Base-by-base conservation (phyloP, 2,329 filamentous ascomycete species). In the Sordariomycetes sp. region DNA sequence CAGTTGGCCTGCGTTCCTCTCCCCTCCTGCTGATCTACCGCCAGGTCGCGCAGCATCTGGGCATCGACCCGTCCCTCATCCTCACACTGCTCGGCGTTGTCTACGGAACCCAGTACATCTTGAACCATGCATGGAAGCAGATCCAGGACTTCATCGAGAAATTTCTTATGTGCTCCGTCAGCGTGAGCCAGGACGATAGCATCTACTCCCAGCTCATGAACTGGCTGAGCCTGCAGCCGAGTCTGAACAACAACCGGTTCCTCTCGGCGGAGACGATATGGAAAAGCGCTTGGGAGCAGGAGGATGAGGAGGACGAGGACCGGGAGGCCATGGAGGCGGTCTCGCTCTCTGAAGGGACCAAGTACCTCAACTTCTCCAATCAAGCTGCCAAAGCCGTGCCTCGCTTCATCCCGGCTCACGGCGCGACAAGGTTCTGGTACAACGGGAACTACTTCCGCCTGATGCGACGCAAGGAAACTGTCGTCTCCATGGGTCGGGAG, bases 191-290 rank as follows among this genome's bases (percentile, higher is more conserved):
- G 39, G 62, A 61, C 28, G 75, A 81, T 44, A 66, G 72, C 35
- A 75, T 79, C 19, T 77, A 76, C 45, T 33, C 49, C 4, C 69
- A 79, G 34, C 45, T 80, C 32, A 75, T 79, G 59, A 64, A 68
- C 34, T 80, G 70, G 59, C 61, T 79, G 7, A 67, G 69, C 0
- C 50, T 63, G 26, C 68, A 77, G 46, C 66, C 68, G 8, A 59
- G 57, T 16, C 64, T 73, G 39, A 59, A 59, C 21, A 64, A 64
- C 30, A 72, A 70, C 24, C 63, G 70, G 11, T 63, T 62, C 6
- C 54, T 78, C 12, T 68, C 65, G 40, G 74, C 72, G 6, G 69
- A 77, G 47, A 77, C 72, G 1, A 61, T 63, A 3, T 64, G 61
- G 33, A 68, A 63, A 44, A 70, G 62, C 14, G 68, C 70, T 0